Base-by-base conservation (phyloP, 805 yeast species). In the Candida maris region DNA sequence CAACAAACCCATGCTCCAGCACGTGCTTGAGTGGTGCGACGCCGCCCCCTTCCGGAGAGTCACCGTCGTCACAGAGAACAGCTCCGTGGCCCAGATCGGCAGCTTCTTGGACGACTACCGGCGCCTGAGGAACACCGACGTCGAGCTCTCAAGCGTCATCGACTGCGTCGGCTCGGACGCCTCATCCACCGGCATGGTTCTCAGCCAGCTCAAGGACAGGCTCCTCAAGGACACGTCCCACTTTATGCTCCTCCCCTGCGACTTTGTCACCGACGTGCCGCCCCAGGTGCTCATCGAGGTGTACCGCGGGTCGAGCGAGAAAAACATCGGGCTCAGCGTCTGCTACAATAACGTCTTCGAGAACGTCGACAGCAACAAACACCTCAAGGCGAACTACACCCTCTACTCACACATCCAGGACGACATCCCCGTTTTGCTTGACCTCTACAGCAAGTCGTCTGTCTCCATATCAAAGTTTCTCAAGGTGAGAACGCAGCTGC, bases 1-100 rank as follows among this genome's bases (percentile, higher is more conserved):
- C 6, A 89, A 89, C 58, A 75, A 75, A 52, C 95, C 96, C 10
- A 81, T 93, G 87, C 66, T 93, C 28, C 81, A 81, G 51, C 84
- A 86, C 55, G 94, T 84, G 2, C 68, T 93, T 23, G 89, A 84
- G 49, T 93, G 97, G 97, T 89, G 97, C 67, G 88, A 80, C 52
- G 71, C 73, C 54, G 96, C 94, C 3, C 80, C 80, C 41, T 89
- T 89, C 61, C 75, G 74, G 30, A 75, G 74, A 30, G 73, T 85
- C 31, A 77, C 84, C 15, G 69, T 89, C 14, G 81, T 85, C 6
- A 46, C 54, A 18, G 77, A 73, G 35, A 54, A 61, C 8, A 72
- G 66, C 3, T 71, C 76, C 21, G 56, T 62, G 25, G 71, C 65
- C 2, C 70, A 61, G 15, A 71, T 86, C 14, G 57, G 62, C 17